Evolutionary conservation across 139 green algal genomes (phyloP), one percentile per base, ranked within the genome.

Genomic region (Chlorella ohadii): DNA sequence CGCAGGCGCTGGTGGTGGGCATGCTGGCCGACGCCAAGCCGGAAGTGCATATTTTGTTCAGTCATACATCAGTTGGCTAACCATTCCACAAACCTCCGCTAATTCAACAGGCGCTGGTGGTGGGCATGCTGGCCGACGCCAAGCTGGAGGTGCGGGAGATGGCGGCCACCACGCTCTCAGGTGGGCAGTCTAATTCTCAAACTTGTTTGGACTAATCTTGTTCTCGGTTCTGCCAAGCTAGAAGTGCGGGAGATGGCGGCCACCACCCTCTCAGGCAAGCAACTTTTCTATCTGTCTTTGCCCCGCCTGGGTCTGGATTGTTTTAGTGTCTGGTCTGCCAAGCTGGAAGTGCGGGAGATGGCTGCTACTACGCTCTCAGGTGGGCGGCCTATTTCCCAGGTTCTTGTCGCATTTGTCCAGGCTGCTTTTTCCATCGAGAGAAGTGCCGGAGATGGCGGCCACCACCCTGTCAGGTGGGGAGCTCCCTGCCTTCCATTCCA

Each of bases 131-230:
- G 75, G 59, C 72, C 5, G 95, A 98, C 88, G 27, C 73, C 47
- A 97, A 97, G 89, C 87, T 92, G 64, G 91, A 96, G 55, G 92
- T 96, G 25, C 89, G 92, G 34, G 82, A 91, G 63, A 83, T 98
- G 27, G 94, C 95, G 17, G 81, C 91, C 3, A 85, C 78, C 73
- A 96, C 94, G 28, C 91, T 98, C 36, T 90, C 87, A 34, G 95
- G 94, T 65, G 31, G 44, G 65, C 15, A 23, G 13, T 20, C 28
- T 20, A 4, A 20, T 4, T 9, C 57, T 25, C 11, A 7, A 9
- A 7, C 9, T 7, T 64, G 44, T 16, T 6, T 55, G 44, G 44
- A 16, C 44, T 55, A 6, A 51, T 51, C 9, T 51, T 9, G 44
- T 51, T 6, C 44, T 51, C 44, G 7, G 6, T 51, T 51, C 44